Percentiles rank a stretch among this genome's conserved stretches.
phyloP scores from a whole-genome alignment of 2,329 filamentous ascomycete species.

The Myriosclerotinia scirpicola region DNA sequence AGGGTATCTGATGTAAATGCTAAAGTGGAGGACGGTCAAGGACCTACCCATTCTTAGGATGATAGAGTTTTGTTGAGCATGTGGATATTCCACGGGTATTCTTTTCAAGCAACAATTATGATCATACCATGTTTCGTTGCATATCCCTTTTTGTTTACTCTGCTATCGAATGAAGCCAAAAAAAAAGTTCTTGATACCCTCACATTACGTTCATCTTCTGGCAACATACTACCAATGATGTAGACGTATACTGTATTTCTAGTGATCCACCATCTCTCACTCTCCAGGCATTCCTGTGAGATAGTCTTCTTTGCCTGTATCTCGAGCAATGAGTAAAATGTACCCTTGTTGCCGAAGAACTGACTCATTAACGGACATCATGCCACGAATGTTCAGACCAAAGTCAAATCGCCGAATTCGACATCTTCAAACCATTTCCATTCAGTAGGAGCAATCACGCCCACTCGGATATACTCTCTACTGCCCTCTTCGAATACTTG shows the following conservation, averaged over 20 bases:
- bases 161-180: not conserved
- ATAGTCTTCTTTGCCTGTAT: not conserved
- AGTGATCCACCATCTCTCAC: not conserved
- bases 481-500: not conserved
- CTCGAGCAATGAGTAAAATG: not conserved
- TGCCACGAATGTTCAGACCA: not conserved
- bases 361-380: not conserved
- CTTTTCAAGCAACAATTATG: not conserved
- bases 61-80: too few relatives aligned
- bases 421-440: constrained; percentile 20
- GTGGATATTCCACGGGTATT: not conserved
- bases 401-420: constrained; percentile 3
- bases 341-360: too few relatives aligned
- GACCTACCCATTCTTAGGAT: not conserved
- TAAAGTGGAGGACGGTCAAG: not conserved
- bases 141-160: not conserved
- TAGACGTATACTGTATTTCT: not conserved
- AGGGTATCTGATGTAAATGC: too few relatives aligned
- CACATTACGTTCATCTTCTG: not conserved
- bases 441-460: constrained; percentile 16
- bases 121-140: not conserved
- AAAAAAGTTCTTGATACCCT: not conserved
- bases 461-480: constrained; percentile 15
- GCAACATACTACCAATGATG: not conserved
- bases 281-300: not conserved